These are phyloP conservation scores for Groenewaldozyma tartarivorans DNA, from an alignment of 805 yeast genomes.

Conservation along the genomic window DNA sequence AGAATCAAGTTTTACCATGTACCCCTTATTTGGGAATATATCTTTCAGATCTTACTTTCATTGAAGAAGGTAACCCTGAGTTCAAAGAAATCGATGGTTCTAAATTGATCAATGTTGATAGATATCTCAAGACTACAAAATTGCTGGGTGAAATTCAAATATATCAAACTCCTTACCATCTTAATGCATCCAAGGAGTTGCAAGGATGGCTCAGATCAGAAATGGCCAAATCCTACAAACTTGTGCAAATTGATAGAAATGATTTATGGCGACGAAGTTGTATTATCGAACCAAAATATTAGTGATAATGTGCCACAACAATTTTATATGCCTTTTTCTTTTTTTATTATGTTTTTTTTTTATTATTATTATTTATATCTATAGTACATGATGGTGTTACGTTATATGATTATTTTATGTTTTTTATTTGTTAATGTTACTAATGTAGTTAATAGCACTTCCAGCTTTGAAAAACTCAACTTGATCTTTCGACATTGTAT, in stretches of 20 bases:
- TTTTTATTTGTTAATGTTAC: slow-evolving; percentile 32
- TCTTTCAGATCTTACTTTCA: slow-evolving; percentile 28
- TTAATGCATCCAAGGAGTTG: slow-evolving; percentile 16
- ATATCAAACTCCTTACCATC: slow-evolving; percentile 20
- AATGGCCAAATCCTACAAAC: slow-evolving; percentile 24
- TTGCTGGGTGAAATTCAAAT: slow-evolving; percentile 27
- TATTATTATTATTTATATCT: slow-evolving; percentile 1
- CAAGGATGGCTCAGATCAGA: slow-evolving; percentile 27
- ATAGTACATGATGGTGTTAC: slow-evolving; percentile 1
- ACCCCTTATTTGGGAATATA: slow-evolving; percentile 30
- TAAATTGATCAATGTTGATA: slow-evolving; percentile 27
- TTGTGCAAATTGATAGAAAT: slow-evolving; percentile 22
- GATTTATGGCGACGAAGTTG: slow-evolving; percentile 29
- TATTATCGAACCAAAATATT: slow-evolving; percentile 25
- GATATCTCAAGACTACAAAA: slow-evolving; percentile 23
- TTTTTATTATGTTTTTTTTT: not conserved
- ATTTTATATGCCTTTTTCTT: slow-evolving; percentile 8
- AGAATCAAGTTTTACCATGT: slow-evolving; percentile 18
- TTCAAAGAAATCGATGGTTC: slow-evolving; percentile 10
- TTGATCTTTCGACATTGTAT: slow-evolving; percentile 96
- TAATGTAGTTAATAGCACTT: slow-evolving; percentile 89
- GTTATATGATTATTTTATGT: too few relatives aligned
- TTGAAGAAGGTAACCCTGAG: slow-evolving; percentile 29
- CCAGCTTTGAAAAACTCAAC: slow-evolving; percentile 95
- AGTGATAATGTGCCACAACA: slow-evolving; percentile 2